Conservation (phyloP, 768 basidiomycete genomes). For the Mrakia frigida region DNA sequence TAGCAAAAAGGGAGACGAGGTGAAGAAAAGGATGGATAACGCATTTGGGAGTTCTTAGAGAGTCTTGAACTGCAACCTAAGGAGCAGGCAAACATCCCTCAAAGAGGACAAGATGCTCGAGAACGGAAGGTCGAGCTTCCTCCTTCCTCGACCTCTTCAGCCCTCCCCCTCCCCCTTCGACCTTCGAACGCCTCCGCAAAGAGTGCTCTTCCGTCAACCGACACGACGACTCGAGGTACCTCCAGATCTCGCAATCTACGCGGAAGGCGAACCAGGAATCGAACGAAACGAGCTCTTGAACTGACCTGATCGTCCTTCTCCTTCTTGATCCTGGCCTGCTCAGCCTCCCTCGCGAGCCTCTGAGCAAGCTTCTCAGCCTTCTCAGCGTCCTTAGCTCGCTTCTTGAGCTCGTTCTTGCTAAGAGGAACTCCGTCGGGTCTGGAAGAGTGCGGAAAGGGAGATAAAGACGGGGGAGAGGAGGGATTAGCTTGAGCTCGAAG, state of each 20-base stretch:
- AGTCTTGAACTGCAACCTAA: neutral
- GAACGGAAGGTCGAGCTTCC: neutral
- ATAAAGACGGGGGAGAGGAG: neutral
- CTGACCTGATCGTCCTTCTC: constrained; percentile 31
- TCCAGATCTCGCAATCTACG: neutral
- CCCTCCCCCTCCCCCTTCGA: neutral
- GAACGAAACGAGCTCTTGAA: neutral
- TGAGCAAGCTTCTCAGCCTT: constrained; percentile 43
- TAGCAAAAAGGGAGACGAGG: neutral
- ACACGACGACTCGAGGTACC: neutral
- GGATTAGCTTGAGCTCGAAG: neutral
- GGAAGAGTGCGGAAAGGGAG: neutral
- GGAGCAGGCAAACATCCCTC: neutral
- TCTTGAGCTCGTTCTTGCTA: constrained; percentile 85
- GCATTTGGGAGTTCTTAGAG: too few relatives aligned
- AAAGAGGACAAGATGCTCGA: neutral
- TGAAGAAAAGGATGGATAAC: neutral
- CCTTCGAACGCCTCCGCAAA: too few relatives aligned
- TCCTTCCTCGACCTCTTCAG: neutral
- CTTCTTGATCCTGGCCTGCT: constrained; percentile 30
- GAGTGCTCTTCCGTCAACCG: too few relatives aligned
- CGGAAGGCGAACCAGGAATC: neutral
- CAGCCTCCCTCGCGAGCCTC: constrained; percentile 22
- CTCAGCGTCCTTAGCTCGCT: constrained; percentile 80
- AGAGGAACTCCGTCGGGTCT: constrained; percentile 48